A percentile compares a stretch with the other conserved stretches of the same genome.
Evolutionary conservation across 306 rosid genomes (phyloP).

Genomic region (Astragalus membranaceus): DNA sequence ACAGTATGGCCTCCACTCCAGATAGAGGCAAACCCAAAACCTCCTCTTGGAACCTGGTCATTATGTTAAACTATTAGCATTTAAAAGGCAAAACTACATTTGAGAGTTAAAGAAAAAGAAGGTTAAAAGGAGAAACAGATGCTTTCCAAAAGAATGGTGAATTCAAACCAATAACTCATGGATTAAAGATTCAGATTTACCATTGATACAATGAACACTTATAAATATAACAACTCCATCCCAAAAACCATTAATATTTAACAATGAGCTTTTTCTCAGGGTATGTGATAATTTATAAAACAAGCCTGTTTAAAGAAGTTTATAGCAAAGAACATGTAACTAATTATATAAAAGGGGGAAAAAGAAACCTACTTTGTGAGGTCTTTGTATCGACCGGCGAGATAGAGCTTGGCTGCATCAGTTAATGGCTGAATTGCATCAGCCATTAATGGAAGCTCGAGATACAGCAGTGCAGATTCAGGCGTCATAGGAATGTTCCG

Average conservation of each 20-base stretch:
- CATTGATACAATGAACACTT: neutral
- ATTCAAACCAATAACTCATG: neutral
- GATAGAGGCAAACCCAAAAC: constrained; percentile 76
- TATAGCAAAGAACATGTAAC: neutral
- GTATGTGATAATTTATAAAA: neutral
- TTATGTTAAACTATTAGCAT: constrained; percentile 7
- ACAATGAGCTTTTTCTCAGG: no score
- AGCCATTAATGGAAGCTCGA: constrained; percentile 93
- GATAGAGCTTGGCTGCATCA: constrained; percentile 89
- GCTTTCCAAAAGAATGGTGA: neutral
- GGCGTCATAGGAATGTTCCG: constrained; percentile 81
- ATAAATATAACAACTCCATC: neutral
- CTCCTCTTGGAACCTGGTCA: constrained; percentile 73
- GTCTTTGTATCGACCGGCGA: constrained; percentile 76
- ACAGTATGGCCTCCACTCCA: constrained; percentile 77
- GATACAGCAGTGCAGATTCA: constrained; percentile 85
- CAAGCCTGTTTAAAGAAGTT: neutral
- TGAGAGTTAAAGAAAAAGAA: neutral
- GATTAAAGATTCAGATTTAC: neutral
- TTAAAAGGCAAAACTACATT: constrained; percentile 5
- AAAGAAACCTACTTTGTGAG: constrained; percentile 56
- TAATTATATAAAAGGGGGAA: neutral
- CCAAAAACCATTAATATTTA: no score
- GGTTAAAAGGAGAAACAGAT: neutral
- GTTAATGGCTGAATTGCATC: constrained; percentile 90